phyloP scores from a whole-genome alignment of 495 filamentous ascomycete species.

The Penicillium flavigenum region DNA sequence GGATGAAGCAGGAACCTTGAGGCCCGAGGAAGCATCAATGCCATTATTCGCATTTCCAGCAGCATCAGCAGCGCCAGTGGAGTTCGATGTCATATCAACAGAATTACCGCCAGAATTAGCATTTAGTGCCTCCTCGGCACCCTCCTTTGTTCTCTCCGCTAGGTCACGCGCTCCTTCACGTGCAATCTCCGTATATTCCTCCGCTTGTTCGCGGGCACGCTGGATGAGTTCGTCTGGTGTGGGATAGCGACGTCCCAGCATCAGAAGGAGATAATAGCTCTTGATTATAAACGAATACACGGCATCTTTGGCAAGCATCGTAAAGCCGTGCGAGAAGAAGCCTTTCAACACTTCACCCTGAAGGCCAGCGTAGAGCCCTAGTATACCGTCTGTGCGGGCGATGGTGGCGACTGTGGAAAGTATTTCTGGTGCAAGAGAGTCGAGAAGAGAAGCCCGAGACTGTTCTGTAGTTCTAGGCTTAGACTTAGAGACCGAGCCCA shows the following conservation, averaged over 20 bases:
- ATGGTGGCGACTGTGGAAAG: constrained; percentile 64
- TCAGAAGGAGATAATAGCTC: constrained; percentile 56
- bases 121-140: constrained; percentile 29
- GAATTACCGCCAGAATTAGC: constrained; percentile 29
- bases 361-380: constrained; percentile 74
- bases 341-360: constrained; percentile 76
- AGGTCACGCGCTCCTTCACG: constrained; percentile 45
- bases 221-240: constrained; percentile 44
- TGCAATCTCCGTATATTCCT: constrained; percentile 45
- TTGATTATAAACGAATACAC: constrained; percentile 74
- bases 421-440: constrained; percentile 49
- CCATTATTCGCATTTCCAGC: constrained; percentile 10
- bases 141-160: constrained; percentile 33
- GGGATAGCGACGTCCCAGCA: constrained; percentile 42
- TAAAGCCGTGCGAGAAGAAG: constrained; percentile 82
- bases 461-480: not conserved
- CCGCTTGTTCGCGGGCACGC: constrained; percentile 44
- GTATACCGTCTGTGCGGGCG: constrained; percentile 62
- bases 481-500: constrained; percentile 17
- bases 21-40: constrained; percentile 26
- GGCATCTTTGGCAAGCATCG: constrained; percentile 84
- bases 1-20: constrained; percentile 17
- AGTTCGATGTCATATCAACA: constrained; percentile 38
- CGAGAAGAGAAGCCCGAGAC: constrained; percentile 14
- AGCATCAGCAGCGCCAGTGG: constrained; percentile 13